Evolutionary conservation across 2,329 filamentous ascomycete species (phyloP), one percentile per base, ranked within the genome.

Genomic region (Paraphoma chrysanthemicola): DNA sequence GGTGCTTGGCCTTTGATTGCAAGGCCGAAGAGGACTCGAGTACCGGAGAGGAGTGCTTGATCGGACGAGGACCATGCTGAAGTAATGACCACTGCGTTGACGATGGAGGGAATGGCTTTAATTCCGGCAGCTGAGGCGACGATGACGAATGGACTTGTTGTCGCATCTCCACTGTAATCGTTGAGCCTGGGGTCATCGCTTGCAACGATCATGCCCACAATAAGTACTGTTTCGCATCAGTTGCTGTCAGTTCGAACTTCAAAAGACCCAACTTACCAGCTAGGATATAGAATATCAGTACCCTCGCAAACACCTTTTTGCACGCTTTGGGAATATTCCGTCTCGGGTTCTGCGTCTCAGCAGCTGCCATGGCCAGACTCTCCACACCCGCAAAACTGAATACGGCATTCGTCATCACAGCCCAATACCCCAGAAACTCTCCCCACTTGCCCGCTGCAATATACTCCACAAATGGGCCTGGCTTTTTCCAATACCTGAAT

Each of bases 11-110:
- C 74, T 61, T 82, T 81, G 61, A 81, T 77, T 3, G 78, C 77
- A 17, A 80, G 66, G 44, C 69, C 75, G 60, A 81, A 84, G 0
- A 85, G 75, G 31, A 80, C 79, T 49, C 83, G 78, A 6, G 80
- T 82, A 3, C 79, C 81, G 0, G 79, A 76, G 57, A 81, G 80
- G 28, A 92, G 80, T 60, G 83, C 85, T 65, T 88, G 86, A 63
- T 91, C 92, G 0, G 84, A 86, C 0, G 88, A 83, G 0, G 88
- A 91, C 81, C 85, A 89, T 0, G 88, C 89, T 0, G 88, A 90
- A 0, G 88, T 90, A 56, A 92, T 83, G 60, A 93, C 87, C 9
- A 92, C 80, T 30, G 89, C 90, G 71, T 93, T 93, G 73, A 93
- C 87, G 44, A 93, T 82, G 1, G 85, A 87, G 0, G 89, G 88